Percentiles rank a stretch among this genome's conserved stretches.
These are phyloP conservation scores for Pseudogymnoascus destructans DNA, from an alignment of 2,329 filamentous ascomycete genomes.

Conservation along the genomic window DNA sequence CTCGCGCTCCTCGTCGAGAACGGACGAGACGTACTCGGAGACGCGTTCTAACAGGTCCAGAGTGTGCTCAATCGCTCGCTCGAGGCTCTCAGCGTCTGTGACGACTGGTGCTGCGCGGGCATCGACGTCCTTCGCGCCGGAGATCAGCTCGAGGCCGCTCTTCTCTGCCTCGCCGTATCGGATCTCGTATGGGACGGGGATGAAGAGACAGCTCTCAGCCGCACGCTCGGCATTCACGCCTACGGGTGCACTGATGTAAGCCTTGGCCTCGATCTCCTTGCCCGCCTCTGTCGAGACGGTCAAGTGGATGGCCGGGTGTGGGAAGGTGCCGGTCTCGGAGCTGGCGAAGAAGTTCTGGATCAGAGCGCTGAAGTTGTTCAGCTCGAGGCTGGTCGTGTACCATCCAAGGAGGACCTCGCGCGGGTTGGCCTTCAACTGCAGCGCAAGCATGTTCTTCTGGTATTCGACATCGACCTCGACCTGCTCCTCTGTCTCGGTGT, in stretches of 20 bases:
- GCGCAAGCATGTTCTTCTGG: slow-evolving; percentile 95
- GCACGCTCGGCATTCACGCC: slow-evolving; percentile 91
- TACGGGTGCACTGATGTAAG: slow-evolving; percentile 91
- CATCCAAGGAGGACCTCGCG: slow-evolving; percentile 91
- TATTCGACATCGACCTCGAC: slow-evolving; percentile 99
- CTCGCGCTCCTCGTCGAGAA: slow-evolving; percentile 84
- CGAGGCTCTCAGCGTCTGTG: slow-evolving; percentile 80
- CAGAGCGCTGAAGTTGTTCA: slow-evolving; percentile 96
- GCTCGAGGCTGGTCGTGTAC: slow-evolving; percentile 94
- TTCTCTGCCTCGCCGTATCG: slow-evolving; percentile 72
- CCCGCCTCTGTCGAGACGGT: slow-evolving; percentile 86
- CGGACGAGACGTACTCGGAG: slow-evolving; percentile 80
- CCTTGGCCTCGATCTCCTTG: slow-evolving; percentile 75
- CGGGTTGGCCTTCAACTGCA: slow-evolving; percentile 87
- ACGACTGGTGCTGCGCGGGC: slow-evolving; percentile 59
- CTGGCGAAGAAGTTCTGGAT: slow-evolving; percentile 99
- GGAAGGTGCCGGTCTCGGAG: slow-evolving; percentile 92
- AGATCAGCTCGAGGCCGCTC: slow-evolving; percentile 69
- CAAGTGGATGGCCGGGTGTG: slow-evolving; percentile 92
- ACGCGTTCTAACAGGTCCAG: slow-evolving; percentile 83
- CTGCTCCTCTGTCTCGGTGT: slow-evolving; percentile 96
- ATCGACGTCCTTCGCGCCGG: slow-evolving; percentile 67
- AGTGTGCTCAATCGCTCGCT: slow-evolving; percentile 76
- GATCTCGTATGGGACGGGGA: slow-evolving; percentile 91
- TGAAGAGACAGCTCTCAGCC: slow-evolving; percentile 92